A percentile compares a stretch with the other conserved stretches of the same genome.
Evolutionary conservation across 2,329 filamentous ascomycete species (phyloP).

Genomic region (Neurospora sp.): DNA sequence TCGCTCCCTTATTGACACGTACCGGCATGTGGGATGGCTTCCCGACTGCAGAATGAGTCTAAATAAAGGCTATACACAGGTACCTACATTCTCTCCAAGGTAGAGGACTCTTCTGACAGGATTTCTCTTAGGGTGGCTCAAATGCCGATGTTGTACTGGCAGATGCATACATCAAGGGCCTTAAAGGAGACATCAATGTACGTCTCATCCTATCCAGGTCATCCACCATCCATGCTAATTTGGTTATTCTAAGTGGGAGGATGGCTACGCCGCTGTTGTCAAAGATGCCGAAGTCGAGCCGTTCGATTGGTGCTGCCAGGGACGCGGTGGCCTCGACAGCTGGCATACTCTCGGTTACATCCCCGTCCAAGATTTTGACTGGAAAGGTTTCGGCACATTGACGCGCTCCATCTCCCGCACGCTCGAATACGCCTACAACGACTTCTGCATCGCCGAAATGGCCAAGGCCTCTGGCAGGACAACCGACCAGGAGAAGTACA

Average conservation of each 20-base stretch:
- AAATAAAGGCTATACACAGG: slow-evolving; percentile 61
- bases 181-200: slow-evolving; percentile 44
- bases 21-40: slow-evolving; percentile 58
- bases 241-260: slow-evolving; percentile 45
- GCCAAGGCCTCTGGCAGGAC: slow-evolving; percentile 45
- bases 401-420: slow-evolving; percentile 64
- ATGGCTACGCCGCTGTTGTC: slow-evolving; percentile 59
- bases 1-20: slow-evolving; percentile 61
- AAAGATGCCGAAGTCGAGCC: slow-evolving; percentile 66
- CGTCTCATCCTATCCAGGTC: not conserved
- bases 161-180: slow-evolving; percentile 58
- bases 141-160: slow-evolving; percentile 62
- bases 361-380: slow-evolving; percentile 58
- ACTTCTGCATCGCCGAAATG: slow-evolving; percentile 58
- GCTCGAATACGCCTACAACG: slow-evolving; percentile 69
- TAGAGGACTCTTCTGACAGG: not conserved
- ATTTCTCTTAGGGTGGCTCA: slow-evolving; percentile 49
- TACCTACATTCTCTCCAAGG: slow-evolving; percentile 18
- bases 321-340: slow-evolving; percentile 58
- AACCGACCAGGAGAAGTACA: slow-evolving; percentile 49
- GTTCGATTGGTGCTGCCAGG: slow-evolving; percentile 58
- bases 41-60: slow-evolving; percentile 71
- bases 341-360: slow-evolving; percentile 67
- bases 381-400: slow-evolving; percentile 55
- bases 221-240: not conserved